Base-by-base conservation (phyloP, 495 filamentous ascomycete species). In the Talaromyces trachyspermus region DNA sequence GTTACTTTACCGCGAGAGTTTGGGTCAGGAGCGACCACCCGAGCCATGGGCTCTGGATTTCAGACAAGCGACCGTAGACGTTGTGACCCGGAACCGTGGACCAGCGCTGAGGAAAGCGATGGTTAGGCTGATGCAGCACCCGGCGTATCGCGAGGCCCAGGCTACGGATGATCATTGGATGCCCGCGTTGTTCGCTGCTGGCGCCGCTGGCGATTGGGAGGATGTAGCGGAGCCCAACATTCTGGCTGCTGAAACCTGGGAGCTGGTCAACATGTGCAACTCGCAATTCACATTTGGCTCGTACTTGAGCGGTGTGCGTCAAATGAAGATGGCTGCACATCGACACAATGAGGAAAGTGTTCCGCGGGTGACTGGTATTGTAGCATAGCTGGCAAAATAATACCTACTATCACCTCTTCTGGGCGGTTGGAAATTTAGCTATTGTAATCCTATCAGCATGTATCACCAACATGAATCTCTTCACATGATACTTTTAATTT, bases 111-210 rank as follows among this genome's bases (percentile, higher is more conserved):
- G 76, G 6, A 52, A 75, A 17, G 72, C 68, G 2, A 68, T 77
- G 50, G 72, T 71, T 1, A 62, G 72, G 37, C 49, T 83, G 57
- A 83, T 81, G 78, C 79, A 82, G 58, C 71, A 79, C 52, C 78
- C 78, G 11, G 52, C 62, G 20, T 83, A 67, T 53, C 51, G 78
- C 17, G 79, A 82, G 58, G 79, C 79, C 2, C 79, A 83, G 62
- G 77, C 64, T 10, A 81, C 78, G 0, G 78, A 83, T 52, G 79
- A 82, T 56, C 78, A 83, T 57, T 81, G 80, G 51, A 81, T 81
- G 72, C 61, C 72, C 8, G 69, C 71, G 0, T 49, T 72, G 47
- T 82, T 81, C 59, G 74, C 79, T 2, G 77, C 76, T 0, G 80
- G 80, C 12, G 64, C 69, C 6, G 68, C 61, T 17, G 77, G 76